phyloP scores from a whole-genome alignment of 345 rosid genomes.

The Streptanthus diversifolius region DNA sequence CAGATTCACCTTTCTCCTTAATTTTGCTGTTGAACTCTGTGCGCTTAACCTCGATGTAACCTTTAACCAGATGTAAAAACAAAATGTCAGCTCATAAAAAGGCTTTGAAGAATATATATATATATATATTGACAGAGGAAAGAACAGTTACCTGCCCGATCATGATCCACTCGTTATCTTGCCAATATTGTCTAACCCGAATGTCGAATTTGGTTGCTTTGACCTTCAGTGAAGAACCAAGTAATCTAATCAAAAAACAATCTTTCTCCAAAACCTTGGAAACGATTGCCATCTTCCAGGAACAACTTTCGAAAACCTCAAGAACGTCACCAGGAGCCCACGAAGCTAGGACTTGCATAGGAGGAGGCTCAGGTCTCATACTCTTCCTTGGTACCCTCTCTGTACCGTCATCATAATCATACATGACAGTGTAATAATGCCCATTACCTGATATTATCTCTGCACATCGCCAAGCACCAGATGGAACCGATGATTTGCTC shows the following conservation, averaged over 20 bases:
- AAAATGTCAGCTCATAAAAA: neutral
- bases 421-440: slow-evolving; percentile 52
- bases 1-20: slow-evolving; percentile 22
- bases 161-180: slow-evolving; percentile 57
- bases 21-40: slow-evolving; percentile 27
- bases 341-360: slow-evolving; percentile 31
- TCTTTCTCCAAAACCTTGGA: slow-evolving; percentile 45
- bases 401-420: slow-evolving; percentile 31
- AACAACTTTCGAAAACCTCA: slow-evolving; percentile 56
- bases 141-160: slow-evolving; percentile 51
- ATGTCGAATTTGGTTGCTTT: slow-evolving; percentile 43
- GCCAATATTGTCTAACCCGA: slow-evolving; percentile 72
- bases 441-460: slow-evolving; percentile 68
- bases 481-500: slow-evolving; percentile 52
- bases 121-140: neutral
- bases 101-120: neutral
- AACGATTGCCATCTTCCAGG: slow-evolving; percentile 81
- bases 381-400: slow-evolving; percentile 52
- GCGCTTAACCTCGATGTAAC: slow-evolving; percentile 26
- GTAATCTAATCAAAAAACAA: slow-evolving; percentile 51
- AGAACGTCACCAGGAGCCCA: slow-evolving; percentile 73
- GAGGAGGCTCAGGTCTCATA: slow-evolving; percentile 66
- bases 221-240: slow-evolving; percentile 61
- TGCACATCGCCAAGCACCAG: slow-evolving; percentile 70
- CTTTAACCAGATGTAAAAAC: slow-evolving; percentile 32